Conservation (phyloP, 257 asterid genomes). For the Orobanche coerulescens region DNA sequence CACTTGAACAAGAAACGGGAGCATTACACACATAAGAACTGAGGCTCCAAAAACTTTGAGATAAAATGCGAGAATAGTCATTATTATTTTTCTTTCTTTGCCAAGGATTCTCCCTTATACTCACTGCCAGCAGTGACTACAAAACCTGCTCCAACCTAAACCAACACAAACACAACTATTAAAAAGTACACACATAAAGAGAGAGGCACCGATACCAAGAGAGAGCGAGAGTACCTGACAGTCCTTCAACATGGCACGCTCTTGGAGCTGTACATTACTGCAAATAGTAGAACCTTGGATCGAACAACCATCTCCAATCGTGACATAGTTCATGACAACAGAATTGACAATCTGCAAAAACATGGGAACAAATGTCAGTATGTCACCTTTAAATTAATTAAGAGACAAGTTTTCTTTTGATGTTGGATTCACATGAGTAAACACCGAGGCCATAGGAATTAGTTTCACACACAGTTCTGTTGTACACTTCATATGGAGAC, state of each 20-base stretch:
- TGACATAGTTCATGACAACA: constrained; percentile 86
- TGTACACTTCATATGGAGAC: not conserved
- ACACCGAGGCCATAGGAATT: no score
- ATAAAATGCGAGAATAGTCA: not conserved
- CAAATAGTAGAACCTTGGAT: constrained; percentile 90
- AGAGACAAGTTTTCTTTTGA: not conserved
- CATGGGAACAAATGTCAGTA: not conserved
- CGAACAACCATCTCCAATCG: constrained; percentile 86
- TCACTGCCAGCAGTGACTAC: constrained; percentile 82
- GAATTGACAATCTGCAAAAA: constrained; percentile 76
- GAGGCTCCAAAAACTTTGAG: no score
- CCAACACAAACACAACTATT: not conserved
- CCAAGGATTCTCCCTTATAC: constrained; percentile 82
- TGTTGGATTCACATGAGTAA: not conserved
- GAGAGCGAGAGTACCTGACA: constrained; percentile 57
- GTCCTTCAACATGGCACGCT: constrained; percentile 81
- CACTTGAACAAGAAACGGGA: no score
- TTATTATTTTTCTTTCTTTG: constrained; percentile 70
- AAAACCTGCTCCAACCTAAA: constrained; percentile 90
- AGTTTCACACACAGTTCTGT: not conserved
- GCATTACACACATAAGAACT: no score
- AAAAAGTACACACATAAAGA: not conserved
- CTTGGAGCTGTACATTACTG: constrained; percentile 91
- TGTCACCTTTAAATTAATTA: not conserved
- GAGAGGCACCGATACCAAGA: not conserved